Conservation (phyloP, 1,139 yeast genomes). For the Suzukiozyma palmioleophila region DNA sequence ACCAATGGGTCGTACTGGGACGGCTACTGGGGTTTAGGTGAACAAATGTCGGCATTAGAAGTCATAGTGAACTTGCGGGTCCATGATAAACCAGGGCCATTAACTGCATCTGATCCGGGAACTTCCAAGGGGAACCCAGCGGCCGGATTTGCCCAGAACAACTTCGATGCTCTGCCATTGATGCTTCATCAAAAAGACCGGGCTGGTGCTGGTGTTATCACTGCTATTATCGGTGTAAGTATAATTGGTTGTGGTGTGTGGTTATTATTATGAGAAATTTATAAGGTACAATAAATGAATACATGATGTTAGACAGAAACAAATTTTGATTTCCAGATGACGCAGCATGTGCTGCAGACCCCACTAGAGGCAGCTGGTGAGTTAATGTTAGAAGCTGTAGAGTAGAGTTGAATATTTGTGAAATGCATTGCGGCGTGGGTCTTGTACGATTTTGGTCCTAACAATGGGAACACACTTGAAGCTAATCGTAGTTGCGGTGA, state of each 20-base stretch:
- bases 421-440: too few species aligned
- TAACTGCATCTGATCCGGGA: conserved; percentile 57
- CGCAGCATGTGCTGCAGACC: too few species aligned
- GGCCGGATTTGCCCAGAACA: conserved; percentile 50
- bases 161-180: conserved; percentile 40
- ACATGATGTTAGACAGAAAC: background rate
- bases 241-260: conserved; percentile 67
- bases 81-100: conserved; percentile 51
- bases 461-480: too few species aligned
- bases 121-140: conserved; percentile 54
- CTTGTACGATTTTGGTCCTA: too few species aligned
- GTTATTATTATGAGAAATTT: conserved; percentile 43
- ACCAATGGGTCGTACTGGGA: conserved; percentile 56
- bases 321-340: too few species aligned
- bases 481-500: too few species aligned
- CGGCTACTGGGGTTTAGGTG: conserved; percentile 82
- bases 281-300: background rate
- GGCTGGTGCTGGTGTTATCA: conserved; percentile 88
- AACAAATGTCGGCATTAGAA: conserved; percentile 86
- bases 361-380: too few species aligned
- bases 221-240: conserved; percentile 66
- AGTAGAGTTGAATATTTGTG: too few species aligned
- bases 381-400: too few species aligned
- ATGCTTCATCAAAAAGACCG: conserved; percentile 56
- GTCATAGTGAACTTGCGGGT: conserved; percentile 62